Evolutionary conservation across 2,329 filamentous ascomycete species (phyloP).

Genomic region (Keithomyces neogunnii): DNA sequence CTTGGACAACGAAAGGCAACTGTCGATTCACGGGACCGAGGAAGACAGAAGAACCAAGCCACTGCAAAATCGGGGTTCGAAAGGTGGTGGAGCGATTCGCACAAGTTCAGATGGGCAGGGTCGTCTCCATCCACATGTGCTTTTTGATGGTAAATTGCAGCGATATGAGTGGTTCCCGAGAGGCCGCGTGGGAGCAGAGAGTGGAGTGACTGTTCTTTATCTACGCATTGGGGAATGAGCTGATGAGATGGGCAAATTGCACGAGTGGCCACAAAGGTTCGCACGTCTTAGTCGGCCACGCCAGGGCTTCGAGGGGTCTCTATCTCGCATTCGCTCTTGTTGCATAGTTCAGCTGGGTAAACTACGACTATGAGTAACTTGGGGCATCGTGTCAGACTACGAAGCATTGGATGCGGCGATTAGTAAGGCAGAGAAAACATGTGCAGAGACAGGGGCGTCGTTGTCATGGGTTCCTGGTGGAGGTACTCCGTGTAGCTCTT

Average conservation of each 20-base stretch:
- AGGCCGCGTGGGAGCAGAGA: neutral
- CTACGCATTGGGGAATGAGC: neutral
- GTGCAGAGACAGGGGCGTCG: too few species aligned
- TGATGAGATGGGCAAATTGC: neutral
- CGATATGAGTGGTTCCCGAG: constrained; percentile 3
- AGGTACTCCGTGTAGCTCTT: too few species aligned
- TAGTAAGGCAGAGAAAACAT: too few species aligned
- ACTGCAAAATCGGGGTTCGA: neutral
- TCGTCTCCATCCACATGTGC: constrained; percentile 2
- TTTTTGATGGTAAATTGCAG: constrained; percentile 9
- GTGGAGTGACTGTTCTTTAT: constrained; percentile 1
- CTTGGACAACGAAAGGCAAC: constrained; percentile 3
- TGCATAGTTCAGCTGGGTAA: too few species aligned
- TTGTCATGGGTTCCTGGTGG: too few species aligned
- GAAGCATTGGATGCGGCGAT: too few species aligned
- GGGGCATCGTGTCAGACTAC: too few species aligned
- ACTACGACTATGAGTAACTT: too few species aligned
- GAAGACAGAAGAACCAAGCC: constrained; percentile 5
- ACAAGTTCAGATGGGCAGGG: constrained; percentile 2
- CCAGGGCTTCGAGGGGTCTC: neutral
- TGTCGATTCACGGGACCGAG: neutral
- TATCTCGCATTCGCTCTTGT: neutral
- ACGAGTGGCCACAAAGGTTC: neutral
- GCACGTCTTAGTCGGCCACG: too few species aligned
- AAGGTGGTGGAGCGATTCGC: neutral